These are phyloP conservation scores for Helianthus tuberosus DNA, from an alignment of 129 eudicot species.

Conservation along the genomic window DNA sequence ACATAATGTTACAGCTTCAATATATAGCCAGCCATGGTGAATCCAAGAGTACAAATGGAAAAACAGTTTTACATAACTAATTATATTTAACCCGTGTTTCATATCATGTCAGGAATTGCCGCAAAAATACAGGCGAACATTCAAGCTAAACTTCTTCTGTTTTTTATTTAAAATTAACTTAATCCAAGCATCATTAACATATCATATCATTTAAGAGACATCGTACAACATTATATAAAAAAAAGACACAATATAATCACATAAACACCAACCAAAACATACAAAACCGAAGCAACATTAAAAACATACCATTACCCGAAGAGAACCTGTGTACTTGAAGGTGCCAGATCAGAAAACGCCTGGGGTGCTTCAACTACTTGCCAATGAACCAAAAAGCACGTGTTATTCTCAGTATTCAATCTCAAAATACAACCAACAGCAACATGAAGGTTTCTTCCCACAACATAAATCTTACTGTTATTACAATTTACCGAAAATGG, in stretches of 20 bases:
- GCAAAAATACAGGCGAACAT: not conserved
- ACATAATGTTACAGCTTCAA: too few species aligned
- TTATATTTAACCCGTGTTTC: not conserved
- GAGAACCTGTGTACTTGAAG: constrained; percentile 85
- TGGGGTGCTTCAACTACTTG: constrained; percentile 62
- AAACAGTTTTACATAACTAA: too few species aligned
- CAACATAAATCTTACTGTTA: constrained; percentile 54
- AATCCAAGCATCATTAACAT: not conserved
- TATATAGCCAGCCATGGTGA: too few species aligned
- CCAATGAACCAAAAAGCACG: constrained; percentile 59
- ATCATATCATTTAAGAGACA: constrained; percentile 15
- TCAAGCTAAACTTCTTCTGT: not conserved
- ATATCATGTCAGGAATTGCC: not conserved
- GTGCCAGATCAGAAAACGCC: constrained; percentile 50
- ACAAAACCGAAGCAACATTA: constrained; percentile 4
- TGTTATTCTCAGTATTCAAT: constrained; percentile 27
- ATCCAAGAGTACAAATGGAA: too few species aligned
- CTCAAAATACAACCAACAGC: constrained; percentile 61
- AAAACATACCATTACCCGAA: constrained; percentile 49
- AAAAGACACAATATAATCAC: constrained; percentile 19
- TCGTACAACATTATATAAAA: constrained; percentile 18
- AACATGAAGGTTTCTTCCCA: constrained; percentile 71
- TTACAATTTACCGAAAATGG: constrained; percentile 70
- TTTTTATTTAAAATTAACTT: not conserved
- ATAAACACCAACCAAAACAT: constrained; percentile 21